A percentile compares a stretch with the other conserved stretches of the same genome.
phyloP scores from a whole-genome alignment of 495 filamentous ascomycete species.

The Xylaria castorea region DNA sequence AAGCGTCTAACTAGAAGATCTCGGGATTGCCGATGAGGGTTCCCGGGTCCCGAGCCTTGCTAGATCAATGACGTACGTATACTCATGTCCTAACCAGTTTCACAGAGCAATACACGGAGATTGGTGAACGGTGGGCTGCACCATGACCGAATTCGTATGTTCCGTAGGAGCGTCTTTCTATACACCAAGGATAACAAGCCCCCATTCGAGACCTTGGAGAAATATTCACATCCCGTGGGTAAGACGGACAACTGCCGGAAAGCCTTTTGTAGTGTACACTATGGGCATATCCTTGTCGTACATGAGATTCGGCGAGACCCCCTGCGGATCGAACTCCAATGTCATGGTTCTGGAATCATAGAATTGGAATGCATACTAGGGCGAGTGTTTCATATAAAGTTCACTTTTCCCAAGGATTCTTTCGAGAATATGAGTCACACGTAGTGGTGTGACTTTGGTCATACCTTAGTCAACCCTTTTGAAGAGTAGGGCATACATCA shows the following conservation, averaged over 20 bases:
- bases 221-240: not conserved
- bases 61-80: not conserved
- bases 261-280: not conserved
- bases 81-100: not conserved
- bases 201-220: not conserved
- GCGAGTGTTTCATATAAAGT: constrained; percentile 8
- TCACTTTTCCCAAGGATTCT: not conserved
- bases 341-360: not conserved
- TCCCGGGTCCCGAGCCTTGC: too few species aligned
- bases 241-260: not conserved
- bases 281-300: not conserved
- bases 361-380: not conserved
- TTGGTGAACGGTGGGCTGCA: not conserved
- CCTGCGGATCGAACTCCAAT: not conserved
- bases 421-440: not conserved
- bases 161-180: not conserved
- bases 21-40: not conserved
- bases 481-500: not conserved
- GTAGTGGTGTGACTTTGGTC: not conserved
- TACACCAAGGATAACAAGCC: not conserved
- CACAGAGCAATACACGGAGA: not conserved
- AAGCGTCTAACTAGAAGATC: not conserved
- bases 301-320: not conserved
- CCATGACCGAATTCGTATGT: not conserved
- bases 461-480: not conserved